These are phyloP conservation scores for Tulasnella sp. DNA, from an alignment of 768 basidiomycete species.

Conservation along the genomic window DNA sequence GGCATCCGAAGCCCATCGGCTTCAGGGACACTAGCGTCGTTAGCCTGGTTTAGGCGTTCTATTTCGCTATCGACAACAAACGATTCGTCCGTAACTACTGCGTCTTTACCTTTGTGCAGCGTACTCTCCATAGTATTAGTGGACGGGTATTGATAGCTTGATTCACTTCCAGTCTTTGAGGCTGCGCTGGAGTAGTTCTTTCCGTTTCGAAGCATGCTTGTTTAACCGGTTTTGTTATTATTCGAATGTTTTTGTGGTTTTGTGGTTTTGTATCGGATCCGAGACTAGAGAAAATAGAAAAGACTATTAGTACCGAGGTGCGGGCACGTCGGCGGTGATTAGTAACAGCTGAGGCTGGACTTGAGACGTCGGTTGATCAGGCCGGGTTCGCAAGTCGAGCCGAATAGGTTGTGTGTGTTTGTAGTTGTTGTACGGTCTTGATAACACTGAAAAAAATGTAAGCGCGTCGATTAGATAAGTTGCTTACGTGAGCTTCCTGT, in stretches of 20 bases:
- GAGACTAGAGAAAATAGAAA: neutral
- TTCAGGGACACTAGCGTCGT: neutral
- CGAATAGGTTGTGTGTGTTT: neutral
- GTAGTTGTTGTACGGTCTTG: neutral
- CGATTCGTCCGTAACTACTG: neutral
- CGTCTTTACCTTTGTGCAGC: neutral
- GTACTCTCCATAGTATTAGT: neutral
- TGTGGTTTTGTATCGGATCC: conserved; percentile 2
- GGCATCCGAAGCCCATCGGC: neutral
- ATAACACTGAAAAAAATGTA: neutral
- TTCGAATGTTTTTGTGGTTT: neutral
- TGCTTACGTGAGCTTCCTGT: neutral
- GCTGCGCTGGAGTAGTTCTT: too few species aligned
- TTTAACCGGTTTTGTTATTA: neutral
- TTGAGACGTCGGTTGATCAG: neutral
- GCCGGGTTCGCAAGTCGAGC: neutral
- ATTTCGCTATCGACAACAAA: neutral
- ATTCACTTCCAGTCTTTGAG: too few species aligned
- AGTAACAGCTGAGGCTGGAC: neutral
- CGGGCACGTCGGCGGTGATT: neutral
- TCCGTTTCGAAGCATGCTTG: neutral
- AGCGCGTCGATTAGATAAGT: neutral
- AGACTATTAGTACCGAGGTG: neutral
- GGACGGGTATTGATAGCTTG: neutral
- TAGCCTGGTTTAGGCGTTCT: neutral